Conservation (phyloP, 2,329 filamentous ascomycete genomes). For the Metarhizium sp. region DNA sequence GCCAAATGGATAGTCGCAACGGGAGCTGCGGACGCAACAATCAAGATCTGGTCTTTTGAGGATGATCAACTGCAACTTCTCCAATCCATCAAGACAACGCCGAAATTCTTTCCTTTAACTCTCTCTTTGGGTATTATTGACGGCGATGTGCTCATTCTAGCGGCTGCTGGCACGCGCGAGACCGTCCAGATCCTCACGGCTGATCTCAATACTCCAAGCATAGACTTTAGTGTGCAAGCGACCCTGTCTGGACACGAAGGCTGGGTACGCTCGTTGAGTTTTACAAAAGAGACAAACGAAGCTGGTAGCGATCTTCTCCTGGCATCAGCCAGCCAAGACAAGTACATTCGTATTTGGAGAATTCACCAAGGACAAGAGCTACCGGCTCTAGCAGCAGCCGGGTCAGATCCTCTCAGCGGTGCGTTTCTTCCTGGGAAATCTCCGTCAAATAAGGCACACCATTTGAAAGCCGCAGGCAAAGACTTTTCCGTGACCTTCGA, state of each 20-base stretch:
- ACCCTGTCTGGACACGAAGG: constrained; percentile 85
- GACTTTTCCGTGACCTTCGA: constrained; percentile 86
- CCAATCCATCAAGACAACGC: constrained; percentile 63
- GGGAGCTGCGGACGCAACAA: constrained; percentile 70
- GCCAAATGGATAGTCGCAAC: constrained; percentile 54
- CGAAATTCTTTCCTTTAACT: constrained; percentile 74
- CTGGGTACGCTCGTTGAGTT: constrained; percentile 83
- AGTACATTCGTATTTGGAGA: constrained; percentile 91
- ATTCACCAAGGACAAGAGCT: constrained; percentile 62
- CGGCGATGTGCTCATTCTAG: constrained; percentile 54
- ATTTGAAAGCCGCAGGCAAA: constrained; percentile 49
- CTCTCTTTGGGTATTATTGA: constrained; percentile 57
- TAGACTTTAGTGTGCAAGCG: constrained; percentile 60
- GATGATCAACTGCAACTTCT: constrained; percentile 40
- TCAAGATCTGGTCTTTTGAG: constrained; percentile 60
- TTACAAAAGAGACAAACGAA: constrained; percentile 52
- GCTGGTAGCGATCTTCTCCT: constrained; percentile 62
- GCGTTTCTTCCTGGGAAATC: constrained; percentile 58
- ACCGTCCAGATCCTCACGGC: constrained; percentile 73
- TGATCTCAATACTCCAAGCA: constrained; percentile 25
- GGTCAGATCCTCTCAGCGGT: constrained; percentile 47
- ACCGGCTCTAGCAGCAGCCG: constrained; percentile 43
- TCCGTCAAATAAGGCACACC: constrained; percentile 82
- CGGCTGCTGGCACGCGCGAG: constrained; percentile 76
- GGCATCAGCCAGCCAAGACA: constrained; percentile 93